phyloP scores from a whole-genome alignment of 164 flowering plant genomes.

The Euptelea pleiosperma region DNA sequence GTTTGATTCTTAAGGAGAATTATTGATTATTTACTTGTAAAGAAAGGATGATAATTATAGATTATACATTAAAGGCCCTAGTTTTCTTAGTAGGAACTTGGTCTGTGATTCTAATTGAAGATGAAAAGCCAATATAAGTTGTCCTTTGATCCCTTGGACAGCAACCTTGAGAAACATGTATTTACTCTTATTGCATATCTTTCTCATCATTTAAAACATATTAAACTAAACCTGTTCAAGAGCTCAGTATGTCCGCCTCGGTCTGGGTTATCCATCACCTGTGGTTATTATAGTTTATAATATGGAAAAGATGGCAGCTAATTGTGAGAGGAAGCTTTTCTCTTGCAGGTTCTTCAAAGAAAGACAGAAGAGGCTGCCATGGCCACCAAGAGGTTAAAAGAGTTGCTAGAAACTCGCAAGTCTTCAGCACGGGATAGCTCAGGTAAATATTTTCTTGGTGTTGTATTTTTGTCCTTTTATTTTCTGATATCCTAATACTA shows the following conservation, averaged over 20 bases:
- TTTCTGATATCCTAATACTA: slow-evolving; percentile 7
- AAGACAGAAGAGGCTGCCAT: slow-evolving; percentile 99
- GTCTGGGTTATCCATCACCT: too few relatives aligned
- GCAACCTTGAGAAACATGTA: too few relatives aligned
- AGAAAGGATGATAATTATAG: too few relatives aligned
- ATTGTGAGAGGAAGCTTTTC: slow-evolving; percentile 4
- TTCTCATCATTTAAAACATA: neutral
- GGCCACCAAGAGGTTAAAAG: slow-evolving; percentile 98
- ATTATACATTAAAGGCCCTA: too few relatives aligned
- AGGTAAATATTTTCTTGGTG: slow-evolving; percentile 36
- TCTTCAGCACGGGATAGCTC: slow-evolving; percentile 72
- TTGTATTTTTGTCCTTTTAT: neutral
- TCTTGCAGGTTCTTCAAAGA: slow-evolving; percentile 86
- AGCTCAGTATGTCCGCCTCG: too few relatives aligned
- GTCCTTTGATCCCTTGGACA: too few relatives aligned
- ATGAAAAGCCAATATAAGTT: too few relatives aligned
- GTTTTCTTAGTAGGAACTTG: too few relatives aligned
- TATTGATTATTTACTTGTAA: too few relatives aligned
- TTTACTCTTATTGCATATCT: neutral
- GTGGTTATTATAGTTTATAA: neutral
- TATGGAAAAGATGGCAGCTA: neutral
- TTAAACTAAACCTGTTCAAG: too few relatives aligned
- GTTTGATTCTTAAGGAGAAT: too few relatives aligned
- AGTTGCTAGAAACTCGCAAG: slow-evolving; percentile 92
- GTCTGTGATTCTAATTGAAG: too few relatives aligned